Evolutionary conservation across 805 yeast species (phyloP), one percentile per base, ranked within the genome.

Genomic region (Pichia ethanolica): DNA sequence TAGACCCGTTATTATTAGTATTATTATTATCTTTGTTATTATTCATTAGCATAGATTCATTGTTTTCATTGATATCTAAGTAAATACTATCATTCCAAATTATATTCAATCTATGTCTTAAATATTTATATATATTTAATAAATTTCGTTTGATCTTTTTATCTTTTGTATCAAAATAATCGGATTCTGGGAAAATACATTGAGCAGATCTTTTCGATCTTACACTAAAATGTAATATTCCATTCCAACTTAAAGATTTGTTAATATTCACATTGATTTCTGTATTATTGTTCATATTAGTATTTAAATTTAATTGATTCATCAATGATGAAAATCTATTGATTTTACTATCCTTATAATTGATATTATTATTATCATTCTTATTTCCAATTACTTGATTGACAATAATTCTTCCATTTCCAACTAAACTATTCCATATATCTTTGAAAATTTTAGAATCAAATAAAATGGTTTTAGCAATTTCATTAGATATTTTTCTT

Each of bases 121-220:
- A 39, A 32, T 59, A 53, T 7, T 63, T 59, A 43, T 65, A 66
- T 1, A 65, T 48, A 46, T 48, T 51, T 61, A 64, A 57, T 35
- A 66, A 43, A 40, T 63, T 66, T 12, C 59, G 59, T 33, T 47
- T 53, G 3, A 48, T 34, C 13, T 39, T 34, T n/a, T 45, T 28
- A 28, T 54, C 47, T 11, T 56, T 42, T 7, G 55, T 50, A 7
- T 59, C 59, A n/a, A 52, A 56, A 5, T 33, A 30, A 11, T 38
- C 47, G 2, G 58, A 60, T 27, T 57, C 51, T 1, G 70, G 61
- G 44, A 57, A 65, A 1, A 68, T 74, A 57, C 74, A 82, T 58
- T 88, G 97, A 14, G 88, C 81, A 12, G 51, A 39, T 26, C 68
- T 69, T 51, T 78, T 82, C 35, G 87, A 78, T 65, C 87, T 89